Evolutionary conservation across 208 protist species (phyloP).

Genomic region (Trypanosoma lewisi): DNA sequence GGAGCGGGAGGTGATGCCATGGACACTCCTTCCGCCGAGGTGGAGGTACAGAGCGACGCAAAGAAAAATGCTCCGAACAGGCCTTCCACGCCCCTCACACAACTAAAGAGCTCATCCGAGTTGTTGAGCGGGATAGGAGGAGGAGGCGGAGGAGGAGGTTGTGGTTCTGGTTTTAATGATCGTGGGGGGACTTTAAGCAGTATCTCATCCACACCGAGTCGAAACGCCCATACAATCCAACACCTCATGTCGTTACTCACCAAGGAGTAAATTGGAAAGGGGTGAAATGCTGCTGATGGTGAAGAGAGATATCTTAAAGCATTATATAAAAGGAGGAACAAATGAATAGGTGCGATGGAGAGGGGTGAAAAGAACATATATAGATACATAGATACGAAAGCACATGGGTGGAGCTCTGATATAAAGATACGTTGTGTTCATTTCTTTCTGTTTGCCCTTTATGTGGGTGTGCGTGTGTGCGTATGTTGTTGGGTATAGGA

Average conservation of each 20-base stretch:
- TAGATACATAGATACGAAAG: neutral
- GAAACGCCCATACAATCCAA: conserved; percentile 19
- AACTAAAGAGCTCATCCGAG: neutral
- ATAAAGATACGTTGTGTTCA: neutral
- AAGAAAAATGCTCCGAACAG: neutral
- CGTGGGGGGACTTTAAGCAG: neutral
- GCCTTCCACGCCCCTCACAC: neutral
- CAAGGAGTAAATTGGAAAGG: conserved; percentile 15
- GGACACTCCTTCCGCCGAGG: neutral
- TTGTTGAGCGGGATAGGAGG: conserved; percentile 11
- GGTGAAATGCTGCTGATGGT: neutral
- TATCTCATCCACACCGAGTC: neutral
- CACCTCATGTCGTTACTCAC: conserved; percentile 46
- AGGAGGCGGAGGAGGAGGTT: neutral
- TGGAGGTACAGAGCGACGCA: neutral
- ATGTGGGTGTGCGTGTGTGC: neutral
- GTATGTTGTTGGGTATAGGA: neutral
- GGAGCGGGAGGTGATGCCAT: conserved; percentile 4
- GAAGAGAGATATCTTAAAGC: no score
- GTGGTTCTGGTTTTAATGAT: neutral
- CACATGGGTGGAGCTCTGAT: neutral
- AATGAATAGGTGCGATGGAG: neutral
- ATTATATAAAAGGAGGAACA: no score
- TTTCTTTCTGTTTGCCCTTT: neutral
- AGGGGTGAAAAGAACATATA: neutral